Conservation (phyloP, 768 basidiomycete species). For the Gymnopilus junonius region DNA sequence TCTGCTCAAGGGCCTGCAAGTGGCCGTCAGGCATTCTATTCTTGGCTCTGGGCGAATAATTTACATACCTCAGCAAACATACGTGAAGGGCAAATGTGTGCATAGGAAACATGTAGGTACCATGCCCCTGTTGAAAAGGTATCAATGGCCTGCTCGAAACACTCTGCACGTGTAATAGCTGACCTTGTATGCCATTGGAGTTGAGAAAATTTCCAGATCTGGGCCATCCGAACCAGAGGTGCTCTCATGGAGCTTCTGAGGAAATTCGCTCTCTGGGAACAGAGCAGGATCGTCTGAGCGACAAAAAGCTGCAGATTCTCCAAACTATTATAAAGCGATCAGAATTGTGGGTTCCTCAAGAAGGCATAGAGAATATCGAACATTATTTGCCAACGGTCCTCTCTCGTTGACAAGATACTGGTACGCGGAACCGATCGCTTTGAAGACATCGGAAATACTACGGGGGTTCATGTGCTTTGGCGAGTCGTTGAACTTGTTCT, state of each 20-base stretch:
- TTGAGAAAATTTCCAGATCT: conserved; percentile 47
- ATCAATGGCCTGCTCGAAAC: neutral
- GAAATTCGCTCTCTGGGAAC: conserved; percentile 42
- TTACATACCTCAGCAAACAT: conserved; percentile 37
- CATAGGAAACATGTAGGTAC: conserved; percentile 37
- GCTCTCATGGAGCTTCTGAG: conserved; percentile 36
- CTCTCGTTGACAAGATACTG: conserved; percentile 49
- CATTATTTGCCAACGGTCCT: conserved; percentile 60
- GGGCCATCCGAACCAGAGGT: conserved; percentile 44
- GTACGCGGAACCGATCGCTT: conserved; percentile 34
- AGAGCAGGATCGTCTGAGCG: conserved; percentile 51
- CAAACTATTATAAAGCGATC: conserved; percentile 30
- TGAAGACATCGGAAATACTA: conserved; percentile 28
- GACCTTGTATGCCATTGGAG: conserved; percentile 45
- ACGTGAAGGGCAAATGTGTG: conserved; percentile 43
- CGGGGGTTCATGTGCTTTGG: conserved; percentile 42
- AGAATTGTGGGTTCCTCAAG: no score
- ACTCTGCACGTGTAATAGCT: neutral
- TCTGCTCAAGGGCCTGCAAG: conserved; percentile 41
- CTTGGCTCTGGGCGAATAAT: conserved; percentile 15
- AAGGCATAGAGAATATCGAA: conserved; percentile 30
- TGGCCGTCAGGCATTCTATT: neutral
- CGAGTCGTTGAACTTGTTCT: conserved; percentile 52
- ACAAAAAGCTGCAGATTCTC: conserved; percentile 58
- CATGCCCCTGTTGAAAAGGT: conserved; percentile 36